These are phyloP conservation scores for Clavispora carvajalis DNA, from an alignment of 805 yeast species.

Conservation along the genomic window DNA sequence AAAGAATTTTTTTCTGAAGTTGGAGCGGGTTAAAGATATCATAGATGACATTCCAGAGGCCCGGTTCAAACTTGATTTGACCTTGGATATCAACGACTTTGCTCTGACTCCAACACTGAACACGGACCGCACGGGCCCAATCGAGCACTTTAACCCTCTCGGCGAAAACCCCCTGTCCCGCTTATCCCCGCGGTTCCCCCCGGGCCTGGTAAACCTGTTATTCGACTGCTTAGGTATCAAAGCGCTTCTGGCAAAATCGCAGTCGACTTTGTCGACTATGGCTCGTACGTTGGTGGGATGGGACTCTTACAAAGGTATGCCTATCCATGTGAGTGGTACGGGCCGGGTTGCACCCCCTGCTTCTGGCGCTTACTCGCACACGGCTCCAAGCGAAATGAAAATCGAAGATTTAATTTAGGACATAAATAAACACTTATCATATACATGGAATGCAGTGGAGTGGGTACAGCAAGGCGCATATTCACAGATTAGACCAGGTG, in stretches of 20 bases:
- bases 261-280: slow-evolving; percentile 15
- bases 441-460: too few relatives aligned
- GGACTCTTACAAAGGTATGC: slow-evolving; percentile 19
- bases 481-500: not conserved
- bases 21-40: slow-evolving; percentile 21
- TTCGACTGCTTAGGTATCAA: slow-evolving; percentile 8
- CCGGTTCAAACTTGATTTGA: slow-evolving; percentile 16
- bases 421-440: not conserved
- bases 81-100: slow-evolving; percentile 10
- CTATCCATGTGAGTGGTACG: slow-evolving; percentile 16
- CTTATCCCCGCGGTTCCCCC: not conserved
- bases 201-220: not conserved
- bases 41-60: slow-evolving; percentile 22
- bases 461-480: too few relatives aligned
- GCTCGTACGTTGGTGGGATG: slow-evolving; percentile 24
- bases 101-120: not conserved
- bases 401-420: not conserved
- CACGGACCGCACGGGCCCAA: not conserved
- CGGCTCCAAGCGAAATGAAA: not conserved
- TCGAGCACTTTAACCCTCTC: not conserved
- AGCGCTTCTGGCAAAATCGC: slow-evolving; percentile 8
- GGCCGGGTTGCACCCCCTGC: not conserved
- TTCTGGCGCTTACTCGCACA: not conserved
- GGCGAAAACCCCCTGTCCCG: not conserved
- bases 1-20: slow-evolving; percentile 22